A percentile compares a stretch with the other conserved stretches of the same genome.
These are phyloP conservation scores for Byssothecium circinans DNA, from an alignment of 2,329 filamentous ascomycete genomes.

Conservation along the genomic window DNA sequence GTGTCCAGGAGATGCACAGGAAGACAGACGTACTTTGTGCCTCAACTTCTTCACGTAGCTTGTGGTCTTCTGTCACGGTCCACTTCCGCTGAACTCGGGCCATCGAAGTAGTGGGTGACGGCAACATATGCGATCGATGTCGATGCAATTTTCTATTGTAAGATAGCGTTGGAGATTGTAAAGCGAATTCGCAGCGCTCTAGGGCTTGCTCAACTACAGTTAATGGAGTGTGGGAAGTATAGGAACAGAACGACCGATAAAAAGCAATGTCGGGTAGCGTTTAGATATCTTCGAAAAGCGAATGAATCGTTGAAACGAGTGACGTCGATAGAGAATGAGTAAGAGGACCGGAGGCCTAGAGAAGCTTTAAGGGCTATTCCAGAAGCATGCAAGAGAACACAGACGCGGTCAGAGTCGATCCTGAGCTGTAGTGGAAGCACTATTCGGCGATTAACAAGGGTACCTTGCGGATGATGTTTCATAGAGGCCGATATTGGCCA, in stretches of 20 bases:
- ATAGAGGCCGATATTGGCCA: conserved; percentile 16
- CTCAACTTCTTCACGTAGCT: conserved; percentile 28
- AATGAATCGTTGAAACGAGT: conserved; percentile 1
- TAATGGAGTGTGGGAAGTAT: background rate
- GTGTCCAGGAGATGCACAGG: background rate
- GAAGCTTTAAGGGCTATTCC: conserved; percentile 18
- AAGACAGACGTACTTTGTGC: conserved; percentile 21
- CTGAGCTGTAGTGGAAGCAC: conserved; percentile 4
- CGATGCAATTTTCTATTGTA: background rate
- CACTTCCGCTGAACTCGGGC: conserved; percentile 33
- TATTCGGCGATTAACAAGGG: conserved; percentile 9
- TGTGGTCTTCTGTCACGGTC: conserved; percentile 27
- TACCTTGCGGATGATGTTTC: conserved; percentile 19
- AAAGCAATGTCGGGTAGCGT: background rate
- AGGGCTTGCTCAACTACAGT: too few species aligned
- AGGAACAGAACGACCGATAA: background rate
- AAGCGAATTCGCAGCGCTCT: too few species aligned
- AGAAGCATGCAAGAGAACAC: conserved; percentile 7
- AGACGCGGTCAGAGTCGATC: conserved; percentile 1
- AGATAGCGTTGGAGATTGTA: background rate
- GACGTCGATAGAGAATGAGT: conserved; percentile 7
- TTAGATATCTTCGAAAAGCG: background rate
- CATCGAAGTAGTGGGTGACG: conserved; percentile 13
- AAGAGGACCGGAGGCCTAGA: conserved; percentile 7
- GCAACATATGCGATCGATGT: conserved; percentile 2